Percentiles rank a stretch among this genome's conserved stretches.
phyloP scores from a whole-genome alignment of 2,329 filamentous ascomycete genomes.

The Colletotrichum sp. region DNA sequence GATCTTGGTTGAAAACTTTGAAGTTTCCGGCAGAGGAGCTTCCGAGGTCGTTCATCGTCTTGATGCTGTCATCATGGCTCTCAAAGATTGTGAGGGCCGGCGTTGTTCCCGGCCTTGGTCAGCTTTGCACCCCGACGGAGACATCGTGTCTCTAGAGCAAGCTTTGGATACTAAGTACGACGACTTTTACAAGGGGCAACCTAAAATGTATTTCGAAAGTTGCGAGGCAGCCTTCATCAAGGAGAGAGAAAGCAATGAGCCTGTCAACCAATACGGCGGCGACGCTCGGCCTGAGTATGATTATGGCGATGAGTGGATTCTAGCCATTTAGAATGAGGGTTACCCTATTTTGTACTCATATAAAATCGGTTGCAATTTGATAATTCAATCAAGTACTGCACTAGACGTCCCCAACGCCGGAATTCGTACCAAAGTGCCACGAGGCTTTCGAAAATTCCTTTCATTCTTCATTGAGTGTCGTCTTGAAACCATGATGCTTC shows the following conservation, averaged over 20 bases:
- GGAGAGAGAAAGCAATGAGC: not conserved
- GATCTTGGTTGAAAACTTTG: not conserved
- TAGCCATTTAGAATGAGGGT: not conserved
- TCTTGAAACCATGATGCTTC: not conserved
- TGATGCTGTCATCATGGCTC: not conserved
- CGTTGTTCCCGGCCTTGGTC: not conserved
- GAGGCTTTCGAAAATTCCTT: not conserved
- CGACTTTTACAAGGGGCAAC: not conserved
- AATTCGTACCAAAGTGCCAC: not conserved
- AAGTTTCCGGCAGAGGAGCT: not conserved
- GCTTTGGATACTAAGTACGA: not conserved
- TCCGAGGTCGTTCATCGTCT: not conserved
- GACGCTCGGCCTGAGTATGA: not conserved
- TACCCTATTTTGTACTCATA: not conserved
- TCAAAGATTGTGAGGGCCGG: not conserved
- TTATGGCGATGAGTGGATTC: not conserved
- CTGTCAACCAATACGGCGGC: not conserved
- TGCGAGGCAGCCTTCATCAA: not conserved
- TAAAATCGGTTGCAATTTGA: not conserved
- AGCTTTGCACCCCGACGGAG: not conserved
- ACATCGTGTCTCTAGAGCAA: not conserved
- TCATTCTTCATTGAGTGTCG: not conserved
- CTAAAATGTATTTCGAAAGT: conserved; percentile 4
- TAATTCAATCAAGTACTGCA: not conserved
- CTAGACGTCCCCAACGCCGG: not conserved